Base-by-base conservation (phyloP, 1,284 basidiomycete genomes). In the Farysia itapuensis region DNA sequence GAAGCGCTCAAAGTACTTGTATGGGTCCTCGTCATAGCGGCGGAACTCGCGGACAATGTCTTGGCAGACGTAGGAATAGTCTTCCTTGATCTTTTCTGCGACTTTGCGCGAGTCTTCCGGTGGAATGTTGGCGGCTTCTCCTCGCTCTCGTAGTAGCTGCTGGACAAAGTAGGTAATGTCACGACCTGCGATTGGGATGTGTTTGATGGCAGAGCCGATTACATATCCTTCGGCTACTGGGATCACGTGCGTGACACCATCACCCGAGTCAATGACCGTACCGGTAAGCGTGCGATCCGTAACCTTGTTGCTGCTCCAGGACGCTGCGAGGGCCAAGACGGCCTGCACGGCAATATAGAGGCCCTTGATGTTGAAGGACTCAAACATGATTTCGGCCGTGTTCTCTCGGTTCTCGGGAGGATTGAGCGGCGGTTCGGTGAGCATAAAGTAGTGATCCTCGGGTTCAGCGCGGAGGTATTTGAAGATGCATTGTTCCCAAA, bases 401-500 rank as follows among this genome's bases (percentile, higher is more conserved):
- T 95, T 93, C 79, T 99, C 95, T 64, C 95, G 84, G 81, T 99
- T 99, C 81, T 99, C 95, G 4, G 95, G 95, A 2, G 94, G 85
- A 77, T 99, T 98, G 57, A 98, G 85, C 33, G 95, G 95, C 9
- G 95, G 95, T 77, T 98, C 95, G 21, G 95, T 99, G 71, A 99
- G 81, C 57, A 98, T 84, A 78, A 97, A 96, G 79, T 97, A 90
- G 79, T 98, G 95, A 79, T 98, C 95, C 79, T 98, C 95, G 12
- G 95, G 95, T 79, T 99, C 95, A 12, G 93, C 93, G 50, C 94
- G 84, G 54, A 99, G 83, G 80, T 98, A 98, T 81, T 98, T 98
- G 86, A 99, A 99, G 83, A 98, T 98, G 50, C 88, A 91, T 81
- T 98, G 94, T 79, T 97, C 93, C 95, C 94, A 98, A 80, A 93